A percentile compares a stretch with the other conserved stretches of the same genome.
Evolutionary conservation across 495 filamentous ascomycete species (phyloP).

Genomic region (Penicillium diatomitis): DNA sequence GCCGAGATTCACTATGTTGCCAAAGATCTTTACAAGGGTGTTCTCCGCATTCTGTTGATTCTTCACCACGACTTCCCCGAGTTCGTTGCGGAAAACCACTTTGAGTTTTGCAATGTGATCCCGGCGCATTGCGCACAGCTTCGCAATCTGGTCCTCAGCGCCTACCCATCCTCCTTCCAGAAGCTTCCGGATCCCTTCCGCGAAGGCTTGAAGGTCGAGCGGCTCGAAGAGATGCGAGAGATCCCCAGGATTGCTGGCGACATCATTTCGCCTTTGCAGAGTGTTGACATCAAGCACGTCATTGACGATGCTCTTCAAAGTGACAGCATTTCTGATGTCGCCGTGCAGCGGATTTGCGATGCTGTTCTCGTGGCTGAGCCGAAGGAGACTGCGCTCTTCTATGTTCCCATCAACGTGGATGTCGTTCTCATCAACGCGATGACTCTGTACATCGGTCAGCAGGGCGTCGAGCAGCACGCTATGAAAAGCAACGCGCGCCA

Average conservation of each 20-base stretch:
- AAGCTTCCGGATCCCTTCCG: conserved; percentile 78
- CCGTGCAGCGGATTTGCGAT: conserved; percentile 61
- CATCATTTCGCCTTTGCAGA: conserved; percentile 45
- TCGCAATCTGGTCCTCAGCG: conserved; percentile 78
- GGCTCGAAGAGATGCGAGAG: conserved; percentile 66
- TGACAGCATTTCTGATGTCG: conserved; percentile 50
- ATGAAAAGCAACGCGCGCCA: conserved; percentile 48
- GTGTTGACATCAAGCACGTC: conserved; percentile 55
- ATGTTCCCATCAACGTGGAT: conserved; percentile 55
- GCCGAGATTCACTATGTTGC: conserved; percentile 56
- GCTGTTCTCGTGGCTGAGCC: conserved; percentile 47
- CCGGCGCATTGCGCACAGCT: conserved; percentile 81
- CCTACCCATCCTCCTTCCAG: conserved; percentile 64
- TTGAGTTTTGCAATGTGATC: conserved; percentile 75
- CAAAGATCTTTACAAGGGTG: conserved; percentile 76
- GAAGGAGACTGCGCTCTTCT: conserved; percentile 51
- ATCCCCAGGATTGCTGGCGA: conserved; percentile 55
- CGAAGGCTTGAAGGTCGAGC: conserved; percentile 70
- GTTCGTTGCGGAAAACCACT: conserved; percentile 81
- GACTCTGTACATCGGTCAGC: conserved; percentile 70
- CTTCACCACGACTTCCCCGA: conserved; percentile 92
- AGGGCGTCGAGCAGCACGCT: conserved; percentile 49
- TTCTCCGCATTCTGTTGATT: conserved; percentile 71
- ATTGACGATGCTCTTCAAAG: conserved; percentile 57
- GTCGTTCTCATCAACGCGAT: conserved; percentile 67